Base-by-base conservation (phyloP, 2,329 filamentous ascomycete species). In the Neopestalotiopsis clavispora region DNA sequence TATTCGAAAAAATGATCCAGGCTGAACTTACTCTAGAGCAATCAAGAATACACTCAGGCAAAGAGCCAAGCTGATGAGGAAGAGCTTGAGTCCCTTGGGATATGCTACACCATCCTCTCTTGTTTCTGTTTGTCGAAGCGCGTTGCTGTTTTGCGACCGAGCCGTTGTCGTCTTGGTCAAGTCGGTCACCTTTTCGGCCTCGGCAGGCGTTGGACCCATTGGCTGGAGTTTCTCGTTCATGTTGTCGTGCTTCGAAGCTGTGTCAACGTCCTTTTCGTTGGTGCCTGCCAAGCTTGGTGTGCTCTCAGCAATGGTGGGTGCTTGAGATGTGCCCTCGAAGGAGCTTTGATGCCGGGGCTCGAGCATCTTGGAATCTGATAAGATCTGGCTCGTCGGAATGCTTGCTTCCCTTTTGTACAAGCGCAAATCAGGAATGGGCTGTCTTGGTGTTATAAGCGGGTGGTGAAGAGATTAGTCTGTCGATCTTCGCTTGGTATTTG, bases 21-120 rank as follows among this genome's bases (percentile, higher is more conserved):
- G 34, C 10, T 72, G 69, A 60, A 77, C 76, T 69, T 70, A 78
- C 80, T 83, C 76, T 14, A 85, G 74, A 3, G 82, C 82, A 75
- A 84, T 80, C 52, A 84, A 76, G 68, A 85, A 84, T 7, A 85
- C 82, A 57, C 78, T 80, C 23, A 85, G 73, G 69, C 81, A 84
- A 68, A 85, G 71, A 1, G 83, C 83, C 4, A 83, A 72, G n/a
- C 78, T 78, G 69, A 85, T 83, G 9, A 85, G 71, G 2, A 5
- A 56, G 9, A 84, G 77, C 68, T 78, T 80, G 32, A 76, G 10
- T 42, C 81, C 81, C 0, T 69, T 72, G 0, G 81, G 80, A 69
- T 84, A 84, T 62, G 79, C 77, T 7, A 74, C 68, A 38, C 81
- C 80, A 71, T 83, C 80, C 62, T 82, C 79, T 63, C 80, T 75